A percentile compares a stretch with the other conserved stretches of the same genome.
phyloP scores from a whole-genome alignment of 257 asterid genomes.

The Knoxia roxburghii region DNA sequence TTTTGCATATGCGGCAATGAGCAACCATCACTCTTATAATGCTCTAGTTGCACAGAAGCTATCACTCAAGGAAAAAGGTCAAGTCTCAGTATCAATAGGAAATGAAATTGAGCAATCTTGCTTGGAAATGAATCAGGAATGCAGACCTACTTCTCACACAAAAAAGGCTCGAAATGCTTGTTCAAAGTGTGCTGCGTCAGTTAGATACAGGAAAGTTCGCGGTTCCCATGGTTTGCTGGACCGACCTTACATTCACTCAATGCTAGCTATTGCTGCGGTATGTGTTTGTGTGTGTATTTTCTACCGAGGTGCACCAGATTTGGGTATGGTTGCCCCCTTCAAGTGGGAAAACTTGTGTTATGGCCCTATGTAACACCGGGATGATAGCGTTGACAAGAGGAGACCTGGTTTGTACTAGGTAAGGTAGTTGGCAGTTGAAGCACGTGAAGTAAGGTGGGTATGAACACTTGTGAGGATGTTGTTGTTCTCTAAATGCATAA shows the following conservation, averaged over 20 bases:
- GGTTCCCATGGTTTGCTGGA: slow-evolving; percentile 58
- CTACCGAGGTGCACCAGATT: slow-evolving; percentile 56
- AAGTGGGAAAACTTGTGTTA: slow-evolving; percentile 67
- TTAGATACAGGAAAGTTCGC: slow-evolving; percentile 33
- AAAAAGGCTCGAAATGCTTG: slow-evolving; percentile 41
- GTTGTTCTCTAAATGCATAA: neutral
- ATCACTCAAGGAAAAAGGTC: slow-evolving; percentile 33
- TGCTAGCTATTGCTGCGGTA: slow-evolving; percentile 80
- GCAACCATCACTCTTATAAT: slow-evolving; percentile 65
- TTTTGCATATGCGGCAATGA: slow-evolving; percentile 58
- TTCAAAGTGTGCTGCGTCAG: slow-evolving; percentile 54
- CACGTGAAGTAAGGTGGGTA: neutral
- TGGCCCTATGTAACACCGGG: slow-evolving; percentile 38
- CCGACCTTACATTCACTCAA: slow-evolving; percentile 66
- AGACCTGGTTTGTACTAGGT: neutral
- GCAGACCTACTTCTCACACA: slow-evolving; percentile 4
- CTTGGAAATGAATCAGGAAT: slow-evolving; percentile 20
- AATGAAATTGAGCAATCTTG: slow-evolving; percentile 30
- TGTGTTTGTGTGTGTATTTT: slow-evolving; percentile 79
- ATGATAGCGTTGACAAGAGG: neutral
- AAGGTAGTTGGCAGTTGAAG: slow-evolving; percentile 7
- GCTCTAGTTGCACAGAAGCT: slow-evolving; percentile 58
- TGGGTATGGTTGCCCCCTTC: slow-evolving; percentile 53
- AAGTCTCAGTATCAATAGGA: slow-evolving; percentile 44
- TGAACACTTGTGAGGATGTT: neutral